These are phyloP conservation scores for Clitopilus passeckerianus DNA, from an alignment of 768 basidiomycete species.

Conservation along the genomic window DNA sequence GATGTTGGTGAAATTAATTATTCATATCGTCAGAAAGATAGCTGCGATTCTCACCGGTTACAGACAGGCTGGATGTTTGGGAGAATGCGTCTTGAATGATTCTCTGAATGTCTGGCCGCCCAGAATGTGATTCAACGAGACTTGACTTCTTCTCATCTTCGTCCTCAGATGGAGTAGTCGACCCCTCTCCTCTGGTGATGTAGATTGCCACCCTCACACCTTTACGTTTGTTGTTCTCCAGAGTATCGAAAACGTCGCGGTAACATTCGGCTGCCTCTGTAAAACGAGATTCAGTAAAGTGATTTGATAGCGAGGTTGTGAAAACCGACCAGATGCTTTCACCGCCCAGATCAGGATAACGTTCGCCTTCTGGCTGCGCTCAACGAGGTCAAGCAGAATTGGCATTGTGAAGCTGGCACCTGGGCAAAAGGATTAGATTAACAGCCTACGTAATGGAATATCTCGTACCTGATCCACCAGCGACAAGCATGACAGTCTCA, in stretches of 20 bases:
- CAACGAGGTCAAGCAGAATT: constrained; percentile 15
- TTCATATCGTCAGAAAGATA: no score
- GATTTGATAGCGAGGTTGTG: background rate
- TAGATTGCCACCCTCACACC: constrained; percentile 1
- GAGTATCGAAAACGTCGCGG: background rate
- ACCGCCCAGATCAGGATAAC: constrained; percentile 6
- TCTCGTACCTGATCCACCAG: constrained; percentile 24
- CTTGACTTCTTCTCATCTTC: constrained; percentile 4
- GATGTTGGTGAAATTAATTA: background rate
- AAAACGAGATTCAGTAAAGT: background rate
- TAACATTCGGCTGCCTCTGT: constrained; percentile 2
- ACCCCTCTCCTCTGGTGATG: background rate
- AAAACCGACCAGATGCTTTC: background rate
- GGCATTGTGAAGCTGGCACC: constrained; percentile 21
- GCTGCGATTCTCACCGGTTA: constrained; percentile 1
- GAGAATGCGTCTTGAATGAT: constrained; percentile 13
- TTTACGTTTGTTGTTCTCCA: background rate
- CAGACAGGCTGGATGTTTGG: constrained; percentile 2
- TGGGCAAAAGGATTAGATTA: background rate
- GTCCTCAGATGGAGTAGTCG: constrained; percentile 1
- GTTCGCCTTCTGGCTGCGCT: constrained; percentile 1
- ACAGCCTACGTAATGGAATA: background rate
- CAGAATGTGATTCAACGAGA: constrained; percentile 1
- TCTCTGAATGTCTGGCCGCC: constrained; percentile 14
- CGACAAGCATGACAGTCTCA: constrained; percentile 23